Percentiles rank a stretch among this genome's conserved stretches.
These are phyloP conservation scores for Dactylorhiza incarnata DNA, from an alignment of 106 monocot species.

Conservation along the genomic window DNA sequence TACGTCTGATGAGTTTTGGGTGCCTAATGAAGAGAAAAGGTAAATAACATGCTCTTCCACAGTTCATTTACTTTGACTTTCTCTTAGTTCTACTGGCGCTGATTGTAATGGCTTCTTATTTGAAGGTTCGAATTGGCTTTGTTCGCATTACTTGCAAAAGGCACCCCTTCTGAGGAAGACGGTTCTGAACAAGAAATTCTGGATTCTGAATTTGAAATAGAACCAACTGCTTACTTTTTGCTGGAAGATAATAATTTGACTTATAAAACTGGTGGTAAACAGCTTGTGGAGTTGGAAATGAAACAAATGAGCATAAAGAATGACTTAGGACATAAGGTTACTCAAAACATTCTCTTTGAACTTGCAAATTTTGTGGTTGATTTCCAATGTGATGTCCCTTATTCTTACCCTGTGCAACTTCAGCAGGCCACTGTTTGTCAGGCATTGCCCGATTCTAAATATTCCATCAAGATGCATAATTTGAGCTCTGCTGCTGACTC, in stretches of 20 bases:
- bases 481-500: conserved; percentile 18
- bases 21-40: conserved; percentile 96
- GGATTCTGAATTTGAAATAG: conserved; percentile 22
- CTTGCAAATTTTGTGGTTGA: conserved; percentile 44
- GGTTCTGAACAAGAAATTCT: conserved; percentile 26
- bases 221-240: conserved; percentile 18
- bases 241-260: conserved; percentile 30
- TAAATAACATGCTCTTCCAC: conserved; percentile 13
- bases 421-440: conserved; percentile 13
- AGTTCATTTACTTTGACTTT: not conserved
- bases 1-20: conserved; percentile 96
- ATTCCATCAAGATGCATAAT: conserved; percentile 18
- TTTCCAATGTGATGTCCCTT: conserved; percentile 27
- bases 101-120: conserved; percentile 1
- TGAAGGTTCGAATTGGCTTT: conserved; percentile 93
- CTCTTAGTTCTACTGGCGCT: conserved; percentile 5
- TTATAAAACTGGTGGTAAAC: conserved; percentile 14
- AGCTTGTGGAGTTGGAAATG: conserved; percentile 43
- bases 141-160: conserved; percentile 66
- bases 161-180: conserved; percentile 39
- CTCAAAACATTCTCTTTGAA: conserved; percentile 38
- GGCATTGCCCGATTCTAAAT: conserved; percentile 28
- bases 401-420: conserved; percentile 19
- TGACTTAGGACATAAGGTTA: conserved; percentile 31
- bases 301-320: conserved; percentile 31